These are phyloP conservation scores for Ogataea saltuana DNA, from an alignment of 805 yeast genomes.

Conservation along the genomic window DNA sequence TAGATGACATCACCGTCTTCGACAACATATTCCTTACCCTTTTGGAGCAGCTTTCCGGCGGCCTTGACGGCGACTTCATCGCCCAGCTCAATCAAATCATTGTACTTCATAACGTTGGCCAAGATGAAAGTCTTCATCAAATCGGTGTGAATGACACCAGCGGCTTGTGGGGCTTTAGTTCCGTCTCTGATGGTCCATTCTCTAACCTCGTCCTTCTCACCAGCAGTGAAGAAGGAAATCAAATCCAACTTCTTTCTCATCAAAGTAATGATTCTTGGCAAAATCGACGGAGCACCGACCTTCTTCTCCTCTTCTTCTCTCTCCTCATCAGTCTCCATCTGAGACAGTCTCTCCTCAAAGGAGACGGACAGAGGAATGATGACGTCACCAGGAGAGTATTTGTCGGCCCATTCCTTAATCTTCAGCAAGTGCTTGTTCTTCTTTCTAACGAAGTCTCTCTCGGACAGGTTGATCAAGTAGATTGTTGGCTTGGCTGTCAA, in stretches of 20 bases:
- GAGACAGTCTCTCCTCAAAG: constrained; percentile 88
- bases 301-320: constrained; percentile 38
- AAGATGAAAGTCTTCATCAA: constrained; percentile 76
- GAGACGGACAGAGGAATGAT: constrained; percentile 93
- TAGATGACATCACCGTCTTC: constrained; percentile 83
- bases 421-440: constrained; percentile 50
- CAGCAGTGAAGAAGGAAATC: constrained; percentile 86
- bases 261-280: constrained; percentile 61
- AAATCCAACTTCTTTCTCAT: constrained; percentile 70
- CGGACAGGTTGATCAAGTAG: constrained; percentile 70
- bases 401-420: constrained; percentile 65
- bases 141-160: constrained; percentile 87
- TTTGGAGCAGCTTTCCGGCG: constrained; percentile 58
- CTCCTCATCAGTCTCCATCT: constrained; percentile 68
- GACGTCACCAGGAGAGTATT: constrained; percentile 70
- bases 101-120: constrained; percentile 71
- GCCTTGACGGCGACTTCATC: constrained; percentile 53
- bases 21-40: constrained; percentile 76
- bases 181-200: constrained; percentile 87
- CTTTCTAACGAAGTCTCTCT: constrained; percentile 60
- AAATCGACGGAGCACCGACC: constrained; percentile 46
- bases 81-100: constrained; percentile 56
- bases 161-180: constrained; percentile 83
- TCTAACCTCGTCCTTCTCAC: constrained; percentile 71
- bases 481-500: constrained; percentile 90